phyloP scores from a whole-genome alignment of 441 rosid genomes.

The Iberis amara region DNA sequence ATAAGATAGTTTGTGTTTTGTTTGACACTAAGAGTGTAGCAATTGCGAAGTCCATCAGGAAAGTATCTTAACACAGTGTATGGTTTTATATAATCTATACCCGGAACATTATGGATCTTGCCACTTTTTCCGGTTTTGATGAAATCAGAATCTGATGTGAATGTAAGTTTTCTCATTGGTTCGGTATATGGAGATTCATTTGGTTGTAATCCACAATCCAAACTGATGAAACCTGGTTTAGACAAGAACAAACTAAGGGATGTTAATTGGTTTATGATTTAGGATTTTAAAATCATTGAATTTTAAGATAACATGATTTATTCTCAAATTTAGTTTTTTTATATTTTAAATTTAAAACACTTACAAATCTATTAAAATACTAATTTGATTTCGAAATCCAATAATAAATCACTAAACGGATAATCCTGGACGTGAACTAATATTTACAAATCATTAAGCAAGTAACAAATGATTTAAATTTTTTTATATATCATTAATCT shows the following conservation, averaged over 20 bases:
- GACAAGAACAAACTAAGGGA: neutral
- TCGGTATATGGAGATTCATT: conserved; percentile 32
- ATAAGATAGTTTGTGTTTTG: conserved; percentile 30
- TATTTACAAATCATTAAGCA: too few species aligned
- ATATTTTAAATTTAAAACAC: too few species aligned
- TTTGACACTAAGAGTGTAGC: conserved; percentile 31
- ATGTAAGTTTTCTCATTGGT: conserved; percentile 26
- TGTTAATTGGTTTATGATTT: too few species aligned
- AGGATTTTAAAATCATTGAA: too few species aligned
- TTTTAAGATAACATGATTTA: too few species aligned
- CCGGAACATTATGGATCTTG: conserved; percentile 22
- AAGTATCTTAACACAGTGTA: conserved; percentile 30
- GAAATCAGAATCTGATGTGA: conserved; percentile 28
- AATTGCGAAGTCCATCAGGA: conserved; percentile 35
- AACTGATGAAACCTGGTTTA: conserved; percentile 38
- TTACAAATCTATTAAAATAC: too few species aligned
- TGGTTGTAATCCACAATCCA: conserved; percentile 37
- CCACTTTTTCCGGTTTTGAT: conserved; percentile 31
- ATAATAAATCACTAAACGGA: too few species aligned
- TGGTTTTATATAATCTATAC: conserved; percentile 10
- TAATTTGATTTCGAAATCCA: too few species aligned
- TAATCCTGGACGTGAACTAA: too few species aligned
- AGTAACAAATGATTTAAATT: neutral
- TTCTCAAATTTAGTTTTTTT: too few species aligned
- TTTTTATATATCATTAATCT: too few species aligned